Evolutionary conservation across 768 basidiomycete genomes (phyloP), one percentile per base, ranked within the genome.

Genomic region (Trichaptum fuscoviolaceum): DNA sequence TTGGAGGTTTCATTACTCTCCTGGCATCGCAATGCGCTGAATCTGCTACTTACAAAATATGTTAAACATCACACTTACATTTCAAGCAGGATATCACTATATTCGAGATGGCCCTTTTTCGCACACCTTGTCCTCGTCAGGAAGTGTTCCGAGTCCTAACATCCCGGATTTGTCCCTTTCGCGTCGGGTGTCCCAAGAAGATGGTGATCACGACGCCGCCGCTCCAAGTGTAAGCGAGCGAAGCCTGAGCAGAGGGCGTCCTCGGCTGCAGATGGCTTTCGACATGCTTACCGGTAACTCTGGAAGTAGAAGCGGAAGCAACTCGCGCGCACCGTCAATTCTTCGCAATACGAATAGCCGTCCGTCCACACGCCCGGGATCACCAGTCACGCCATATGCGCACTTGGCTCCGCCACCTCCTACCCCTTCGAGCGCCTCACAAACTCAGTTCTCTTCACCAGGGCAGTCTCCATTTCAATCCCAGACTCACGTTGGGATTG

Each of bases 391-490:
- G 42, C 42, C 42, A 6, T 52, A 52, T 52, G 42, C 42, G 20
- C 42, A 52, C 42, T 52, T 52, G 20, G 42, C 42, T 52, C 42
- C 42, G 2, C 42, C 42, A 12, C 42, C 42, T 52, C 27, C 62
- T 23, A 35, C 42, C 30, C 63, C 57, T 57, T 30, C 63, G 63
- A 24, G 57, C 34, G 25, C 25, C 63, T 35, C 25, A 35, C 34
- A 30, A 35, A 24, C 35, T 35, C 24, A n/a, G 10, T 63, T 63
- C 30, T 24, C 63, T 24, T 30, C 65, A 10, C 58, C 17, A 20
- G 18, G 65, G 60, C 24, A 36, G 27, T 24, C 62, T 57, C 35
- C 65, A 61, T 24, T 52, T 20, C 15, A 52, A 52, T 52, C 65
- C 36, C 35, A 7, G 35, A n/a, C 52, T 26, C 42, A 52, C 42